A percentile compares a stretch with the other conserved stretches of the same genome.
phyloP scores from a whole-genome alignment of 2,329 filamentous ascomycete genomes.

The Endocalyx cinctus region DNA sequence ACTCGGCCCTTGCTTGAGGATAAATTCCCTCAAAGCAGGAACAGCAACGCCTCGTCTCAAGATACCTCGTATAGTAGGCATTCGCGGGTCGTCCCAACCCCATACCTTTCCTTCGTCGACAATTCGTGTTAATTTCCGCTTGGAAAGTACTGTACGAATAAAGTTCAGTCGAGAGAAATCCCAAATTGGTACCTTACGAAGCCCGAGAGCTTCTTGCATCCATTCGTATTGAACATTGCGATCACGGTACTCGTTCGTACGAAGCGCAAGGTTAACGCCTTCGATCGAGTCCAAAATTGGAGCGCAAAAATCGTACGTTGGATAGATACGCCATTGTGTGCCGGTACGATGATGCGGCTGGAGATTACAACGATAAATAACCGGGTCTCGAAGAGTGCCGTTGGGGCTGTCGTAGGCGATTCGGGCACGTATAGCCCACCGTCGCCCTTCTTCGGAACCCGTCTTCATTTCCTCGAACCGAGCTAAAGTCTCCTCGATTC shows the following conservation, averaged over 20 bases:
- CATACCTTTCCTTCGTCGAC: slow-evolving; percentile 68
- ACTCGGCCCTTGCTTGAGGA: slow-evolving; percentile 73
- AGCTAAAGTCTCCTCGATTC: slow-evolving; percentile 73
- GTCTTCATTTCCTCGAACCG: slow-evolving; percentile 89
- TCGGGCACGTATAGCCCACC: slow-evolving; percentile 87
- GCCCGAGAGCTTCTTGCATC: slow-evolving; percentile 66
- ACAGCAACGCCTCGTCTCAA: slow-evolving; percentile 70
- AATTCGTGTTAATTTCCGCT: slow-evolving; percentile 75
- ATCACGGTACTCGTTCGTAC: slow-evolving; percentile 79
- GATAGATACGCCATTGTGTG: slow-evolving; percentile 72
- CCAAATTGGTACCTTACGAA: slow-evolving; percentile 74
- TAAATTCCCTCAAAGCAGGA: slow-evolving; percentile 71
- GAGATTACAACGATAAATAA: slow-evolving; percentile 87
- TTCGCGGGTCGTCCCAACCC: slow-evolving; percentile 79
- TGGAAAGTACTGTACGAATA: slow-evolving; percentile 71
- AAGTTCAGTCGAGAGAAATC: slow-evolving; percentile 79
- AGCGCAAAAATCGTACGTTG: slow-evolving; percentile 78
- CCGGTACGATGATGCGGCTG: slow-evolving; percentile 69
- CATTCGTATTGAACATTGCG: slow-evolving; percentile 78
- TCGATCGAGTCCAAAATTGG: slow-evolving; percentile 72
- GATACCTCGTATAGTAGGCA: slow-evolving; percentile 75
- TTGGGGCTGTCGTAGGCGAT: slow-evolving; percentile 84
- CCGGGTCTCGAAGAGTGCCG: slow-evolving; percentile 87
- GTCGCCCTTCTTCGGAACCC: slow-evolving; percentile 67
- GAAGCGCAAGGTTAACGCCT: slow-evolving; percentile 73